Percentiles rank a stretch among this genome's conserved stretches.
These are phyloP conservation scores for Symbiodinium pilosum DNA, from an alignment of 73 alveolate genomes.

Conservation along the genomic window DNA sequence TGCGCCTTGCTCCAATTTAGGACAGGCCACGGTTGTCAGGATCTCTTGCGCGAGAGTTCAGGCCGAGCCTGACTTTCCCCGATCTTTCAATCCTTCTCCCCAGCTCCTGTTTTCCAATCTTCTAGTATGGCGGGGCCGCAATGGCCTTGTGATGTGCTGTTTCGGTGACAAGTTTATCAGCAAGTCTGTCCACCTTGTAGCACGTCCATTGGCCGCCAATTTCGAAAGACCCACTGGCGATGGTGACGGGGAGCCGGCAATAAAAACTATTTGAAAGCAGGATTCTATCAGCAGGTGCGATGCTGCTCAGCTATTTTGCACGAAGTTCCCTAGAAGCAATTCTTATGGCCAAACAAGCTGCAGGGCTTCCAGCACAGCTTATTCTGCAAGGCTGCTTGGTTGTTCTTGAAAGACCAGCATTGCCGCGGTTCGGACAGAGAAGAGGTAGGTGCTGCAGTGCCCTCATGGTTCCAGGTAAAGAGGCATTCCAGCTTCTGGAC, in stretches of 20 bases:
- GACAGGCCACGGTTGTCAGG: neutral
- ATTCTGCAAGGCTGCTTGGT: too few species aligned
- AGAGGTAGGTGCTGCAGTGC: too few species aligned
- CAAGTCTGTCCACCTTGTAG: neutral
- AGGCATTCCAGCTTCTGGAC: too few species aligned
- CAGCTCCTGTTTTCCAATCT: neutral
- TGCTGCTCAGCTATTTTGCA: too few species aligned
- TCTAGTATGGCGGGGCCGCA: neutral
- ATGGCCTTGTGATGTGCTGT: neutral
- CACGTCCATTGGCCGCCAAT: neutral
- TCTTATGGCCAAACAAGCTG: neutral
- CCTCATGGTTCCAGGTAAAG: too few species aligned
- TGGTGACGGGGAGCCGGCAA: neutral
- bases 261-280: too few species aligned
- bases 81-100: neutral
- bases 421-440: too few species aligned
- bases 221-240: neutral
- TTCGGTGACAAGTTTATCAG: too few species aligned
- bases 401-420: too few species aligned
- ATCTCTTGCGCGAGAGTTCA: neutral
- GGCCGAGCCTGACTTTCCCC: conserved; percentile 16
- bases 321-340: neutral
- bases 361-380: neutral
- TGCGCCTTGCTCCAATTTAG: neutral
- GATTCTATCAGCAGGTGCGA: too few species aligned